Percentiles rank a stretch among this genome's conserved stretches.
phyloP scores from a whole-genome alignment of 768 basidiomycete species.

The Naematelia aurantialba region DNA sequence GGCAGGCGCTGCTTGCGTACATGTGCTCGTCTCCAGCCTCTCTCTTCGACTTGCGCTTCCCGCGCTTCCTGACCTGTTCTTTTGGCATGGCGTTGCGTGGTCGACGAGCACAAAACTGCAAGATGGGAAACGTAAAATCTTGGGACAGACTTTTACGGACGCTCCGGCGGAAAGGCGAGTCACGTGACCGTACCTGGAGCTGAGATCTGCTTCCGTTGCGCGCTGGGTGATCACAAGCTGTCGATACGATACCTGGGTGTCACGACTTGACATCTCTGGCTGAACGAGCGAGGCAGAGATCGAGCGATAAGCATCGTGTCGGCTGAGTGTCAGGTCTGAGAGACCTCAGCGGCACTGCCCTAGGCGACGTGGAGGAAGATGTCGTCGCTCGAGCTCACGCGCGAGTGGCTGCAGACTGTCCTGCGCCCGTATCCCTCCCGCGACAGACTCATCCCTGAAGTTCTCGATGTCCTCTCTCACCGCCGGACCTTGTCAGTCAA shows the following conservation, averaged over 20 bases:
- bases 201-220: not conserved
- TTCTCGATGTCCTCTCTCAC: slow-evolving; percentile 33
- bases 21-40: slow-evolving; percentile 8
- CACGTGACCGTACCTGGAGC: not conserved
- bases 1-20: not conserved
- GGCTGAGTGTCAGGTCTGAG: too few species aligned
- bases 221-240: not conserved
- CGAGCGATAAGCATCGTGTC: too few species aligned
- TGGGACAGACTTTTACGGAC: not conserved
- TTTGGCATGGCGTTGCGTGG: slow-evolving; percentile 41
- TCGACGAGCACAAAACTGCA: not conserved
- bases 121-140: slow-evolving; percentile 1
- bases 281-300: too few species aligned
- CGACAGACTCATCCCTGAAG: slow-evolving; percentile 36
- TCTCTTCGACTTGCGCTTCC: slow-evolving; percentile 42
- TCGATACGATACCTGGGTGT: too few species aligned
- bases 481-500: slow-evolving; percentile 46
- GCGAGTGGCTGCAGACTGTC: slow-evolving; percentile 47
- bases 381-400: slow-evolving; percentile 35
- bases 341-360: too few species aligned
- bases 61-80: slow-evolving; percentile 48
- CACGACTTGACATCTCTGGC: too few species aligned
- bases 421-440: slow-evolving; percentile 43
- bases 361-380: slow-evolving; percentile 9
- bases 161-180: not conserved